Base-by-base conservation (phyloP, 2,329 filamentous ascomycete species). In the Bipolaris oryzae region DNA sequence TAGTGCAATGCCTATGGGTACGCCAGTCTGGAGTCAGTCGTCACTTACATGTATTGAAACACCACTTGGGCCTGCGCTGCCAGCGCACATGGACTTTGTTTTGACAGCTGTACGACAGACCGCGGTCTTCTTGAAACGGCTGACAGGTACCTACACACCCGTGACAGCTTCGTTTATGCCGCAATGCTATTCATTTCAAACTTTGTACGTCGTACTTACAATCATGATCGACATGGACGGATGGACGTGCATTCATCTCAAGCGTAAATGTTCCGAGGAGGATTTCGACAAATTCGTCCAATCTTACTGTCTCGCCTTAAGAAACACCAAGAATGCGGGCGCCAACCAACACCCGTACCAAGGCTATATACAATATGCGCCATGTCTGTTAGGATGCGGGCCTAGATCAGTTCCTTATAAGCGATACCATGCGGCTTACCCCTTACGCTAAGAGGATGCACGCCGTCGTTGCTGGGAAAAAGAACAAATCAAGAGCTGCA, bases 41-140 rank as follows among this genome's bases (percentile, higher is more conserved):
- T 45, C 39, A 45, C 37, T 20, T 9, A 9, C 7, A n/a, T 31
- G 21, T 42, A 21, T 25, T 21, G 20, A 28, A 23, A 23, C n/a
- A 23, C 28, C 15, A 43, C n/a, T 21, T 5, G 13, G 10, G 18
- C 38, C 13, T 13, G 37, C 18, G 18, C 18, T 20, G 38, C 16
- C 25, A 44, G n/a, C 5, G 23, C 18, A 28, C 42, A 33, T 44
- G 2, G 3, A 38, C 16, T 18, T 18, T 10, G 3, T 18, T 38
- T 18, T n/a, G 25, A 44, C 38, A 42, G 41, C 45, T 41, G 45
- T 45, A 37, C 51, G 34, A 52, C 55, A 53, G 48, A 23, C 50
- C 51, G 55, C 42, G 52, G 47, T 39, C 31, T 18, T 39, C 41
- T 52, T 59, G 52, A 55, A 57, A 54, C 43, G 16, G 21, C 15